phyloP scores from a whole-genome alignment of 768 basidiomycete genomes.

The Pleurotus sapidus region DNA sequence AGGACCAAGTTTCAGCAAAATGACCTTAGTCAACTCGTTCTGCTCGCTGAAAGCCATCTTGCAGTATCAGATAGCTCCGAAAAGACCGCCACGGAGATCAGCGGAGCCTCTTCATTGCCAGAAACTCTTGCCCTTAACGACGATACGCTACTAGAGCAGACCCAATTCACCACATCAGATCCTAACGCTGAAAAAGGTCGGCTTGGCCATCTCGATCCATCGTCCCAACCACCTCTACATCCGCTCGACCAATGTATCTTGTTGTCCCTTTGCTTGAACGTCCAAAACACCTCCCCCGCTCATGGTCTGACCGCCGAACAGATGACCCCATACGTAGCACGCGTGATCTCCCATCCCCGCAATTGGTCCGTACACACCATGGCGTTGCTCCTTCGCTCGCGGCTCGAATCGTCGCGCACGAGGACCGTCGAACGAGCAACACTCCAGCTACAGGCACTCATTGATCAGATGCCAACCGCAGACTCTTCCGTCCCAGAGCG shows the following conservation, averaged over 20 bases:
- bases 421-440: conserved; percentile 92
- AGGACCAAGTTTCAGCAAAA: conserved; percentile 90
- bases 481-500: conserved; percentile 76
- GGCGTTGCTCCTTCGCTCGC: conserved; percentile 89
- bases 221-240: conserved; percentile 81
- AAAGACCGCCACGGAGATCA: not conserved
- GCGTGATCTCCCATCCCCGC: conserved; percentile 83
- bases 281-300: conserved; percentile 83
- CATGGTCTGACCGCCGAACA: conserved; percentile 92
- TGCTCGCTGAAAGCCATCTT: conserved; percentile 84
- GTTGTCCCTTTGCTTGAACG: conserved; percentile 85
- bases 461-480: conserved; percentile 94
- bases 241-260: conserved; percentile 94
- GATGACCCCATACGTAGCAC: conserved; percentile 88
- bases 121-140: conserved; percentile 86
- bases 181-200: conserved; percentile 40
- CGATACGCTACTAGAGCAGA: conserved; percentile 94
- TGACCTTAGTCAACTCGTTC: conserved; percentile 85
- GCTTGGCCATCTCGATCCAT: conserved; percentile 76
- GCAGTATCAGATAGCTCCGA: conserved; percentile 23
- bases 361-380: conserved; percentile 99
- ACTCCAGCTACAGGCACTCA: conserved; percentile 89
- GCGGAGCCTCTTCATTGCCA: conserved; percentile 40
- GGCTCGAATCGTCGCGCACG: conserved; percentile 84
- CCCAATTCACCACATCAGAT: conserved; percentile 80